Conservation (phyloP, 768 basidiomycete species). For the Tulasnella sp. region DNA sequence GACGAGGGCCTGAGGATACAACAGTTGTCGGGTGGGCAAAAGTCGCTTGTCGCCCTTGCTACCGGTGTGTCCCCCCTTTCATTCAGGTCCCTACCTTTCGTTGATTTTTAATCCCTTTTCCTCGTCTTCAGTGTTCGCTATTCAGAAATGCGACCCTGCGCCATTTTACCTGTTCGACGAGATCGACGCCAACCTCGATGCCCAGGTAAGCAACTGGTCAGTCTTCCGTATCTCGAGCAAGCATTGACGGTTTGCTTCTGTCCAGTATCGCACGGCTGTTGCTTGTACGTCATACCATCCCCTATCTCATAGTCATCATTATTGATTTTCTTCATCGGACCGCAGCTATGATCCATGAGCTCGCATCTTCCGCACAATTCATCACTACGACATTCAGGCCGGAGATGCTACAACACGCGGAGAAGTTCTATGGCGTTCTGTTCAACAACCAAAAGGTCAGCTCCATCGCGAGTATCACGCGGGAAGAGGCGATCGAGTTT, state of each 20-base stretch:
- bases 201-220: background rate
- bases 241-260: conserved; percentile 31
- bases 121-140: conserved; percentile 66
- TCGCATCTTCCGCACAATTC: conserved; percentile 81
- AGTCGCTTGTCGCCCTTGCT: conserved; percentile 90
- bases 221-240: background rate
- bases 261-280: conserved; percentile 94
- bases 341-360: conserved; percentile 83
- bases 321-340: background rate
- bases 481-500: conserved; percentile 88
- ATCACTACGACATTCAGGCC: conserved; percentile 98
- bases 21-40: conserved; percentile 94
- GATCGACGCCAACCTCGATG: conserved; percentile 97
- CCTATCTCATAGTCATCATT: background rate
- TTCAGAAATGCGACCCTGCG: conserved; percentile 98
- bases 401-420: conserved; percentile 90
- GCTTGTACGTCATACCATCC: conserved; percentile 49
- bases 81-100: background rate
- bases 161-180: conserved; percentile 99
- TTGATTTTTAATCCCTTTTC: background rate
- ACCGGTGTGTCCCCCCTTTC: conserved; percentile 44
- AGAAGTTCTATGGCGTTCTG: conserved; percentile 93
- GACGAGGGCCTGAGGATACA: conserved; percentile 95
- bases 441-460: conserved; percentile 95
- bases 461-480: conserved; percentile 72